Base-by-base conservation (phyloP, 805 yeast genomes). In the Nakazawaea laoshanensis region DNA sequence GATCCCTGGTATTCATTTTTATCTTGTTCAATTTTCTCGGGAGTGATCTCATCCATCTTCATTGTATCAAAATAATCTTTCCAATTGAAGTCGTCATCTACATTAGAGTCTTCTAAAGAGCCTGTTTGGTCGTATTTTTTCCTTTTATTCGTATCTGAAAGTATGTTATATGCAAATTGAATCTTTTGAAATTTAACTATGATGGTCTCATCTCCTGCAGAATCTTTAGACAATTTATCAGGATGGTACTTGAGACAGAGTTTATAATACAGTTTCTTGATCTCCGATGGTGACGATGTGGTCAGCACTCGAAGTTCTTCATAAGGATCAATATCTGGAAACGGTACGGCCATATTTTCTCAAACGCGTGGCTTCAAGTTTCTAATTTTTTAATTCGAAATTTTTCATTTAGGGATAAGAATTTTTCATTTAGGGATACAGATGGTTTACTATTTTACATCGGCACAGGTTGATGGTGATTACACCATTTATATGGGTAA, bases 1-100 rank as follows among this genome's bases (percentile, higher is more conserved):
- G 77, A 65, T 4, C 63, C 68, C 44, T 79, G 85, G 47, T 86
- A 86, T 30, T 60, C 66, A 19, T 47, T 40, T 42, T 69, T 72
- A 51, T 87, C 95, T 50, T 78, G 72, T 34, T 72, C 82, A 33
- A 86, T 81, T 58, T 66, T 57, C 32, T 76, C 81, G n/a, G 70
- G 61, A 9, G 74, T 74, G 42, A 78, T 71, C 40, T 68, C 67
- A 4, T 45, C 52, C 31, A 64, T 65, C 35, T 59, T 57, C 45
- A 63, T 59, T 7, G 56, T 51, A 18, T 57, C 61, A 45, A 77
- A 77, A 46, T 71, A 70, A 19, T 68, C 76, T 37, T 59, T 57
- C 84, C 85, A 76, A 35, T 74, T 66, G 36, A 75, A 69, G 7
- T 47, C 60, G 7, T 46, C 64, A 10, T 61, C 67, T 21, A 49